Percentiles rank a stretch among this genome's conserved stretches.
Conservation (phyloP, 148 eudicot species). For the Camellia japonica region DNA sequence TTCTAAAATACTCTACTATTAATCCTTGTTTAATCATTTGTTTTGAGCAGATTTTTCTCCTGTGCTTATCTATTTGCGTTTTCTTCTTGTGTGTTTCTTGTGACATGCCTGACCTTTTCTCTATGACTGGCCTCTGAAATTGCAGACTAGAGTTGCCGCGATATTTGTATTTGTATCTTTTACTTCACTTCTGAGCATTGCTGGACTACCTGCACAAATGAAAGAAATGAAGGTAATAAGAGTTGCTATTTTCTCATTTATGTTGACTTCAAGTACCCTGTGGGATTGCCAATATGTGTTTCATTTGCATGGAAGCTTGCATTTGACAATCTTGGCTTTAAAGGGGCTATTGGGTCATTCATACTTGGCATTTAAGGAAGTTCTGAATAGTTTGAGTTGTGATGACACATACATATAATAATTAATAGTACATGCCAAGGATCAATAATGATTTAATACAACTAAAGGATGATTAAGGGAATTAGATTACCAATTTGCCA, state of each 20-base stretch:
- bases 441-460: too few relatives aligned
- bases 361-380: background rate
- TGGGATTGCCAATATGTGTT: background rate
- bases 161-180: slow-evolving; percentile 82
- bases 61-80: slow-evolving; percentile 7
- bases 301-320: background rate
- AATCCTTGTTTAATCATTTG: background rate
- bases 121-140: slow-evolving; percentile 1
- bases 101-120: background rate
- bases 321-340: background rate
- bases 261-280: background rate
- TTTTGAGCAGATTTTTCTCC: background rate
- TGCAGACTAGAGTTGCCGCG: slow-evolving; percentile 95
- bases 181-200: slow-evolving; percentile 76
- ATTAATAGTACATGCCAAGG: too few relatives aligned
- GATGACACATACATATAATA: too few relatives aligned
- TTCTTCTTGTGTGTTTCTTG: background rate
- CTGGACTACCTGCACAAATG: slow-evolving; percentile 75
- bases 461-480: background rate
- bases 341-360: background rate
- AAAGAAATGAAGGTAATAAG: slow-evolving; percentile 83
- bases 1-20: too few relatives aligned
- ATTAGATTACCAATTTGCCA: background rate
- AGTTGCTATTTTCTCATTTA: background rate
- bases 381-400: background rate